A percentile compares a stretch with the other conserved stretches of the same genome.
These are phyloP conservation scores for Monosporascus sp. DNA, from an alignment of 2,329 filamentous ascomycete genomes.

Conservation along the genomic window DNA sequence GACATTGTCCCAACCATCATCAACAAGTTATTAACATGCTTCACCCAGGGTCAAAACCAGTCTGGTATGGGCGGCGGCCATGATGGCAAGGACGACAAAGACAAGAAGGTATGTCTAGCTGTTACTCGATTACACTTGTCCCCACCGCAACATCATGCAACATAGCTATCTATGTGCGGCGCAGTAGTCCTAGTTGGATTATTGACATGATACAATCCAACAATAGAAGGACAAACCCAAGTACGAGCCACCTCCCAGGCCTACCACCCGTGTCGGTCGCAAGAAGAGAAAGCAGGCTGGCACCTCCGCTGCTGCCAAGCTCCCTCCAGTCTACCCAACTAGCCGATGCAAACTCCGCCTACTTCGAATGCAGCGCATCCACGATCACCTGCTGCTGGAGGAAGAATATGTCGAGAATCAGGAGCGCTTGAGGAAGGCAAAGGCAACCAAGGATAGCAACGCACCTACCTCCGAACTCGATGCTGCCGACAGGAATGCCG, in stretches of 20 bases:
- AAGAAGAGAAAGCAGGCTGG: conserved; percentile 98
- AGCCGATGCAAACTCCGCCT: conserved; percentile 96
- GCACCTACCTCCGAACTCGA: conserved; percentile 65
- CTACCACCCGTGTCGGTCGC: conserved; percentile 91
- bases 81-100: conserved; percentile 78
- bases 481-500: conserved; percentile 78
- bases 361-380: conserved; percentile 95
- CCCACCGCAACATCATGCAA: not conserved
- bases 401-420: conserved; percentile 99
- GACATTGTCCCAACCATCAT: not conserved
- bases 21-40: conserved; percentile 2
- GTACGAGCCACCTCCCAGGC: conserved; percentile 97
- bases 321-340: conserved; percentile 89
- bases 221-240: conserved; percentile 97
- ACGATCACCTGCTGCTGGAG: conserved; percentile 93
- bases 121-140: not conserved
- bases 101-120: conserved; percentile 73
- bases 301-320: conserved; percentile 89
- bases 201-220: not conserved
- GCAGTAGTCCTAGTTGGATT: not conserved
- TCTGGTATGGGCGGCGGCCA: conserved; percentile 78
- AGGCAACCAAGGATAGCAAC: conserved; percentile 68
- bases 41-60: conserved; percentile 70
- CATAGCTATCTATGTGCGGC: not conserved
- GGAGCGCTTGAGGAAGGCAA: conserved; percentile 89